Evolutionary conservation across 2,329 filamentous ascomycete species (phyloP).

Genomic region (Thelonectria discophora): DNA sequence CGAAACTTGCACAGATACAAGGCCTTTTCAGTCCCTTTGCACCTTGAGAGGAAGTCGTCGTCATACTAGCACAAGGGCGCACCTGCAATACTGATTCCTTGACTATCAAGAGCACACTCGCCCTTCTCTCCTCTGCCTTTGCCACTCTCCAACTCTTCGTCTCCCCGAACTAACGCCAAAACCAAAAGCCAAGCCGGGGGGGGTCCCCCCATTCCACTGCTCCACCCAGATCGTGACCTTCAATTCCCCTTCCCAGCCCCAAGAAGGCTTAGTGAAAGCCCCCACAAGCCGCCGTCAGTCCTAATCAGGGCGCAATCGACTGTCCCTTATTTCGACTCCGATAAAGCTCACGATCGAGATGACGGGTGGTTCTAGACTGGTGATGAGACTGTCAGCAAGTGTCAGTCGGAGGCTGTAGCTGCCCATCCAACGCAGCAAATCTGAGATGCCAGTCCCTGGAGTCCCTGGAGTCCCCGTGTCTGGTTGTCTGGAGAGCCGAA

Average conservation of each 20-base stretch:
- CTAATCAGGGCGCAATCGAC: slow-evolving; percentile 34
- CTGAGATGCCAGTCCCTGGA: background rate
- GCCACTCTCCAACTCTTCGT: too few relatives aligned
- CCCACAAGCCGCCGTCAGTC: slow-evolving; percentile 27
- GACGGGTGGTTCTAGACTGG: background rate
- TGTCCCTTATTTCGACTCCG: slow-evolving; percentile 21
- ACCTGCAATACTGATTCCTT: too few relatives aligned
- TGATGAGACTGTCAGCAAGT: background rate
- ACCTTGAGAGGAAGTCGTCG: background rate
- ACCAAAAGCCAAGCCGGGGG: slow-evolving; percentile 33
- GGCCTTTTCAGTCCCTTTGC: background rate
- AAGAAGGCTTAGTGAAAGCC: slow-evolving; percentile 23
- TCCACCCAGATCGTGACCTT: slow-evolving; percentile 33
- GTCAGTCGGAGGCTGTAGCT: background rate
- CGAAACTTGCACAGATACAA: background rate
- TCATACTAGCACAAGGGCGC: too few relatives aligned
- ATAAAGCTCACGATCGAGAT: slow-evolving; percentile 4
- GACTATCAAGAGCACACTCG: background rate
- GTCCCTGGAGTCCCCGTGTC: background rate
- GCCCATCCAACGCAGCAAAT: background rate
- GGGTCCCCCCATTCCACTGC: slow-evolving; percentile 22
- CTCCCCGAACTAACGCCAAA: background rate
- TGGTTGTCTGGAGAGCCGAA: slow-evolving; percentile 15
- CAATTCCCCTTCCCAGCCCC: slow-evolving; percentile 26
- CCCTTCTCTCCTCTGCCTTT: background rate